Evolutionary conservation across 768 basidiomycete genomes (phyloP).

Genomic region (Mycena alexandri): DNA sequence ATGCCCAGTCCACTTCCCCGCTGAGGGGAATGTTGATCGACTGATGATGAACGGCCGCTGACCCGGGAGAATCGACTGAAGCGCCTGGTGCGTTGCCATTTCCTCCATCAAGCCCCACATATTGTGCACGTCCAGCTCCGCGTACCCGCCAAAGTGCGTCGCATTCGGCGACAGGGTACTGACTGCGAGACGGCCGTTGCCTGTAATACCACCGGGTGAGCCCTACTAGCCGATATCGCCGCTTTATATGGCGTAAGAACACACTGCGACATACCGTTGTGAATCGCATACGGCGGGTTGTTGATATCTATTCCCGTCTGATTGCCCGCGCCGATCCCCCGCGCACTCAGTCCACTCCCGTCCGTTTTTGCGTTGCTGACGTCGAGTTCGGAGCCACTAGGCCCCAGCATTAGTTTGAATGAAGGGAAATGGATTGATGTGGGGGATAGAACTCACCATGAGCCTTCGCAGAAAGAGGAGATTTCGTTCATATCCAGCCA

Average conservation of each 20-base stretch:
- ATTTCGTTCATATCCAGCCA: slow-evolving; percentile 82
- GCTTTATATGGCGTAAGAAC: slow-evolving; percentile 19
- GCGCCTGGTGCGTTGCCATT: slow-evolving; percentile 70
- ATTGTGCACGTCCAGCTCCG: slow-evolving; percentile 80
- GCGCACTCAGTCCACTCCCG: slow-evolving; percentile 47
- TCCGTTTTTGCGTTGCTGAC: slow-evolving; percentile 59
- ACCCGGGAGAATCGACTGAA: slow-evolving; percentile 65
- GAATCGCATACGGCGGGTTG: slow-evolving; percentile 75
- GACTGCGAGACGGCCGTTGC: slow-evolving; percentile 61
- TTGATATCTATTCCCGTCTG: slow-evolving; percentile 65
- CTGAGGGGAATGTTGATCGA: slow-evolving; percentile 76
- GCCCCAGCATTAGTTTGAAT: slow-evolving; percentile 26
- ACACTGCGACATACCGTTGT: slow-evolving; percentile 64
- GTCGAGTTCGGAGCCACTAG: slow-evolving; percentile 68
- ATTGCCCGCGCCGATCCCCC: slow-evolving; percentile 64
- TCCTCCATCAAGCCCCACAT: slow-evolving; percentile 81
- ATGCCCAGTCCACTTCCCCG: slow-evolving; percentile 80
- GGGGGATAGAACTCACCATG: slow-evolving; percentile 54
- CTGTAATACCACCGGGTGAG: slow-evolving; percentile 46
- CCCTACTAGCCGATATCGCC: slow-evolving; percentile 23
- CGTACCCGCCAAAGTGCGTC: slow-evolving; percentile 71
- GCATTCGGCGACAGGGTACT: slow-evolving; percentile 78
- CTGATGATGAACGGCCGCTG: slow-evolving; percentile 79
- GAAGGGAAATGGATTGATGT: slow-evolving; percentile 29
- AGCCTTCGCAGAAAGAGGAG: slow-evolving; percentile 72